A percentile compares a stretch with the other conserved stretches of the same genome.
Conservation (phyloP, 2,329 filamentous ascomycete genomes). For the Shiraia bambusicola region DNA sequence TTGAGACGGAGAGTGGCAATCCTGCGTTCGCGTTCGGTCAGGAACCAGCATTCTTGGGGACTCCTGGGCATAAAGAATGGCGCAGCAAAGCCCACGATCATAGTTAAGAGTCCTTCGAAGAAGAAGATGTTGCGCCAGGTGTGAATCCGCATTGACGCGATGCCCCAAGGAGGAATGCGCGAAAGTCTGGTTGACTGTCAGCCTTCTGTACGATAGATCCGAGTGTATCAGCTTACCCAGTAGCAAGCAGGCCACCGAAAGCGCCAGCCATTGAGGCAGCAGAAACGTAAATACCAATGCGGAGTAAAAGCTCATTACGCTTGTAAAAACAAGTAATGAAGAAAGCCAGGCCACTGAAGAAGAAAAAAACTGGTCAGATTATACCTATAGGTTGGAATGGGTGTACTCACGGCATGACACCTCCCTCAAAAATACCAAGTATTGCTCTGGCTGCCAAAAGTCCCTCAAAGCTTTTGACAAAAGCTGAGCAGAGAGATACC, state of each 20-base stretch:
- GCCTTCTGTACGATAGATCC: neutral
- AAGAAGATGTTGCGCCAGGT: conserved; percentile 59
- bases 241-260: conserved; percentile 60
- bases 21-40: conserved; percentile 55
- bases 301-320: conserved; percentile 57
- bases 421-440: conserved; percentile 59
- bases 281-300: conserved; percentile 59
- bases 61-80: conserved; percentile 56
- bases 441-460: conserved; percentile 53
- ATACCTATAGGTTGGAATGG: neutral
- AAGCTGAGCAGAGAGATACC: conserved; percentile 57
- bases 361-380: conserved; percentile 5
- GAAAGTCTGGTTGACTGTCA: conserved; percentile 26
- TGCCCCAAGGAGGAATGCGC: conserved; percentile 56
- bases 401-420: conserved; percentile 53
- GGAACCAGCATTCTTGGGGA: conserved; percentile 52
- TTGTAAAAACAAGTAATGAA: conserved; percentile 60
- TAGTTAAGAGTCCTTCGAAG: conserved; percentile 61
- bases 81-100: conserved; percentile 50
- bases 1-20: conserved; percentile 57
- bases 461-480: conserved; percentile 52
- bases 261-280: conserved; percentile 58
- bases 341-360: conserved; percentile 56
- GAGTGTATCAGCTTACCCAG: conserved; percentile 44
- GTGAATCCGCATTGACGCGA: conserved; percentile 46